Base-by-base conservation (phyloP, 306 rosid species). In the Dryas drummondii region DNA sequence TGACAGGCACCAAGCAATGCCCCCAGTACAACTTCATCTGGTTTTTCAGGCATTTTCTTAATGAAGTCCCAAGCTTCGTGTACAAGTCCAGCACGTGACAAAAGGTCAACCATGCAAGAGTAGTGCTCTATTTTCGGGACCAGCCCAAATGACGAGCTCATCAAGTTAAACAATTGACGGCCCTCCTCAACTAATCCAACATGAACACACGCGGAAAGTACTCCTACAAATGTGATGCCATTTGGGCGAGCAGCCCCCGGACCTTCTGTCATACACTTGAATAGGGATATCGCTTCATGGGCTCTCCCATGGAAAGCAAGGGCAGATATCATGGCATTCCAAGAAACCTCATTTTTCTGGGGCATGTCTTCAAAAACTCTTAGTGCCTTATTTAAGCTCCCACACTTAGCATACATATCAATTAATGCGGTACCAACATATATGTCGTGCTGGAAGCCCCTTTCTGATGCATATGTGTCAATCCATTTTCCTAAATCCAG, bases 251-350 rank as follows among this genome's bases (percentile, higher is more conserved):
- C 84, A 71, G 82, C 76, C 45, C 78, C 91, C 65, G 86, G 89
- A 32, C 91, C 96, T 37, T 77, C 65, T 45, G 85, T 79, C 97
- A 93, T 88, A 66, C 89, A 73, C 76, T 88, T 61, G 79, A 94
- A 94, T 26, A 91, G 77, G 71, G 88, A 70, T 15, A 94, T 66
- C 58, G 96, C 94, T 63, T 91, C 96, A 82, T 76, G 56, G 22
- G 97, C 97, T 82, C 81, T 82, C 14, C 97, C 98, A 77, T 94
- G 96, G 82, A 87, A 90, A 79, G 97, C 98, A 84, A 91, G 91
- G 9, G 96, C 97, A 81, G 98, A 88, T 66, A 94, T 94, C 94
- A 91, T 91, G 66, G 94, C 94, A 78, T 91, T 94, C 98, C 98
- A 94, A 19, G 98, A 88, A 67, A 86, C 97, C 79, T 94, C 96